Percentiles rank a stretch among this genome's conserved stretches.
Evolutionary conservation across 2,329 filamentous ascomycete genomes (phyloP).

Genomic region (Mycosphaerelloides madeirae): DNA sequence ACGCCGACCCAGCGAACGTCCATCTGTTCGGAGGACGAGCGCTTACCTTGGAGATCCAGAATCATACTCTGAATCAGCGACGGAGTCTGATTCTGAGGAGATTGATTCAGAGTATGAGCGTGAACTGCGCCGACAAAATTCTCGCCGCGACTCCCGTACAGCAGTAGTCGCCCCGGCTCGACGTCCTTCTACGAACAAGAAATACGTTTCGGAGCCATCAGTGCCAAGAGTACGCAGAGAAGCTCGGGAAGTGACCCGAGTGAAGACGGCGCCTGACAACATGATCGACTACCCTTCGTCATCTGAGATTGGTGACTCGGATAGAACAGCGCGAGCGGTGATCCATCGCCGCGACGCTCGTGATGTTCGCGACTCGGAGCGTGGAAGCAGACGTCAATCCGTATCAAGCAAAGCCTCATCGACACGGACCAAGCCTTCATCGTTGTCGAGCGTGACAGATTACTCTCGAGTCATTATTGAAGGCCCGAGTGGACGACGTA

Average conservation of each 20-base stretch:
- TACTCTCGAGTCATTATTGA: conserved; percentile 26
- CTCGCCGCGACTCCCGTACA: background rate
- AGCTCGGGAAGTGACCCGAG: conserved; percentile 1
- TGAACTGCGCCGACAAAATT: conserved; percentile 1
- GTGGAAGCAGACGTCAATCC: conserved; percentile 23
- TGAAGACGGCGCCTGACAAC: conserved; percentile 3
- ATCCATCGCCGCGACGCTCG: conserved; percentile 9
- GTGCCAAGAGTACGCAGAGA: conserved; percentile 2
- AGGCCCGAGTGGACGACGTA: conserved; percentile 20
- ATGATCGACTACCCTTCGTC: conserved; percentile 11
- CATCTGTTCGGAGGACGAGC: background rate
- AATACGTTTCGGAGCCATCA: conserved; percentile 8
- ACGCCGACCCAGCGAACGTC: conserved; percentile 6
- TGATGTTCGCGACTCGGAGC: conserved; percentile 3
- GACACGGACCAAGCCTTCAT: conserved; percentile 29
- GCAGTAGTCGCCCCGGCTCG: background rate
- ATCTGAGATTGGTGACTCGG: conserved; percentile 22
- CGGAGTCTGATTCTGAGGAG: conserved; percentile 10
- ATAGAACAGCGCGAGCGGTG: conserved; percentile 20
- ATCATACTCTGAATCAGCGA: conserved; percentile 3
- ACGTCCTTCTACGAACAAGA: conserved; percentile 8
- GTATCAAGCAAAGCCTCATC: conserved; percentile 28
- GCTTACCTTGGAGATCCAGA: background rate
- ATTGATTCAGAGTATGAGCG: conserved; percentile 5
- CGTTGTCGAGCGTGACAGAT: conserved; percentile 18